Evolutionary conservation across 2,329 filamentous ascomycete species (phyloP), one percentile per base, ranked within the genome.

Genomic region (Periconia sp.): DNA sequence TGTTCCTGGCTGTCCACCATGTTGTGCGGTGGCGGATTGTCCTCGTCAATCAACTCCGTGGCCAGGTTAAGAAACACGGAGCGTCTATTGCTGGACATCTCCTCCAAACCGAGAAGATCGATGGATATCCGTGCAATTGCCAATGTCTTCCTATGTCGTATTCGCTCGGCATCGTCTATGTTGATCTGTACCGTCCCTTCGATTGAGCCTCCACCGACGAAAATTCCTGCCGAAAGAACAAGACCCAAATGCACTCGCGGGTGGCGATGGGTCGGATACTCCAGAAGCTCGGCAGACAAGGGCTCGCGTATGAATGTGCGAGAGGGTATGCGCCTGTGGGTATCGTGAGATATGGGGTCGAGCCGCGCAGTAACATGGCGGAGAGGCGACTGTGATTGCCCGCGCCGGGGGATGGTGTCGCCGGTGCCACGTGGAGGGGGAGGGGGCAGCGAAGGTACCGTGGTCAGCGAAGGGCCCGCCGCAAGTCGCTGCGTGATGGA

Each of bases 161-260:
- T 58, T 42, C 71, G 65, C 40, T 76, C 72, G 34, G 72, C 70
- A 48, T 76, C 74, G 40, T 79, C 75, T 24, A 80, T 65, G 5
- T 66, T 70, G 35, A 81, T 64, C 37, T 73, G 72, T 10, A 78
- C 66, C 40, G 71, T 69, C 15, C 79, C 79, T 63, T 81, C 78
- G 11, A 80, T 70, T 9, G 73, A 79, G 7, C 78, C 76, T 19
- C 78, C 78, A 13, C 79, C 79, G n/a, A 81, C 76, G 45, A 79
- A 81, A 7, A 81, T 59, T 4, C 78, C 71, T 13, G 77, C 75
- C 21, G 73, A 73, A 17, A 78, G 63, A 36, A 76, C 75, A n/a
- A 80, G 54, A 12, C 75, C 76, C 6, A 79, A 63, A 25, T 72
- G 68, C 3, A 81, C 63, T 26, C 77, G 70, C 22, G 76, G 73